Percentiles rank a stretch among this genome's conserved stretches.
Conservation (phyloP, 768 basidiomycete genomes). For the Leccinum pellstonianum region DNA sequence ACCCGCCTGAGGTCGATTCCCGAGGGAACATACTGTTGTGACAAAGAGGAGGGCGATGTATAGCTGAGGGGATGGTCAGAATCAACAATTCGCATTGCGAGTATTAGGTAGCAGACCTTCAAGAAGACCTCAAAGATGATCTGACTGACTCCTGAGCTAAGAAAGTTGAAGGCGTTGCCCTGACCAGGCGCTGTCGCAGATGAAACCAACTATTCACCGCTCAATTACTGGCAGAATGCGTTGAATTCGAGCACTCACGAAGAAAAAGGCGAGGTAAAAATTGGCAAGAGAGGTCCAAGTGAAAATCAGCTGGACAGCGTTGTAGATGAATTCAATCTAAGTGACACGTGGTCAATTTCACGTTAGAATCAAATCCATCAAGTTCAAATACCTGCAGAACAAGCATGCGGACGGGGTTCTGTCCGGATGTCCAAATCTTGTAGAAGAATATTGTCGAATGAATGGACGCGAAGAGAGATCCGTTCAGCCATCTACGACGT, state of each 20-base stretch:
- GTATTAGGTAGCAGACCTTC: slow-evolving; percentile 34
- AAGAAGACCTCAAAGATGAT: slow-evolving; percentile 78
- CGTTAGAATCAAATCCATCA: not conserved
- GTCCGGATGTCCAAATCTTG: slow-evolving; percentile 90
- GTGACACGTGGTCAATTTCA: not conserved
- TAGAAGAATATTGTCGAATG: slow-evolving; percentile 90
- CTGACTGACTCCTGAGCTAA: slow-evolving; percentile 67
- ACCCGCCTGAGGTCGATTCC: slow-evolving; percentile 75
- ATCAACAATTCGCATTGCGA: slow-evolving; percentile 19
- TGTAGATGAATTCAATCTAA: slow-evolving; percentile 91
- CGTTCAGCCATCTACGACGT: slow-evolving; percentile 85
- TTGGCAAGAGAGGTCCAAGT: slow-evolving; percentile 94
- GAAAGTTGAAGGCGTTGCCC: slow-evolving; percentile 78
- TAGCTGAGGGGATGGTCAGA: slow-evolving; percentile 40
- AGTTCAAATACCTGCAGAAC: slow-evolving; percentile 47
- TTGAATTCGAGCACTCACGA: slow-evolving; percentile 52
- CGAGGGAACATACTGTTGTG: slow-evolving; percentile 81
- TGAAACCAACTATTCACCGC: slow-evolving; percentile 61
- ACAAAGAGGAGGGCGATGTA: slow-evolving; percentile 86
- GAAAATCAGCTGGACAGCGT: slow-evolving; percentile 84
- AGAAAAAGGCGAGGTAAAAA: slow-evolving; percentile 94
- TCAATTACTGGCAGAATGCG: slow-evolving; percentile 19
- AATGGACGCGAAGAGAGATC: slow-evolving; percentile 89
- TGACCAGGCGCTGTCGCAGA: slow-evolving; percentile 62
- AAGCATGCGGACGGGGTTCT: slow-evolving; percentile 82